Percentiles rank a stretch among this genome's conserved stretches.
phyloP scores from a whole-genome alignment of 208 protist species.

The Trypanosoma melophagium region DNA sequence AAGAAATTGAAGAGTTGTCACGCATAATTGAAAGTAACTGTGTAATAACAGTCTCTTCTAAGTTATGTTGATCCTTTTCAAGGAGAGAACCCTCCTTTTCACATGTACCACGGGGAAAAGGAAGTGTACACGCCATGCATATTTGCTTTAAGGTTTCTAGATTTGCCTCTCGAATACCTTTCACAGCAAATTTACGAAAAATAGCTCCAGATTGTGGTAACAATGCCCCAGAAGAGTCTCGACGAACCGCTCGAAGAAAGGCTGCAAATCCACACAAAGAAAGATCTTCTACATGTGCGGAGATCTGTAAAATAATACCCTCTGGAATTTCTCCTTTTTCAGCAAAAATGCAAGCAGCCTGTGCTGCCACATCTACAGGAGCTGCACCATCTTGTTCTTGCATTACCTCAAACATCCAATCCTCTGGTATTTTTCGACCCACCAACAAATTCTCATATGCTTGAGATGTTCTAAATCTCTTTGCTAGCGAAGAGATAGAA shows the following conservation, averaged over 20 bases:
- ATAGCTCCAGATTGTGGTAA: conserved; percentile 25
- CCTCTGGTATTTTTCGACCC: conserved; percentile 25
- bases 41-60: conserved; percentile 22
- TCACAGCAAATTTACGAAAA: conserved; percentile 10
- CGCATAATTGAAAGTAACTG: conserved; percentile 29
- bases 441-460: conserved; percentile 27
- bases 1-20: not conserved
- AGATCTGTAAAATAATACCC: conserved; percentile 27
- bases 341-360: conserved; percentile 26
- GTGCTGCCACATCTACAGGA: conserved; percentile 18
- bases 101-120: conserved; percentile 28
- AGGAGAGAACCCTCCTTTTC: not conserved
- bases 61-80: not conserved
- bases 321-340: conserved; percentile 30
- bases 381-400: conserved; percentile 20
- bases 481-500: conserved; percentile 14
- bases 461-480: conserved; percentile 17
- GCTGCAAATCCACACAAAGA: conserved; percentile 32
- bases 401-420: conserved; percentile 31
- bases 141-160: conserved; percentile 31
- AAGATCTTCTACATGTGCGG: conserved; percentile 11
- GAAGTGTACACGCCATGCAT: conserved; percentile 25
- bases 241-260: conserved; percentile 31
- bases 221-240: conserved; percentile 35
- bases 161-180: conserved; percentile 23